Evolutionary conservation across 1,139 yeast genomes (phyloP).

Genomic region (Blastobotrys aristatus): DNA sequence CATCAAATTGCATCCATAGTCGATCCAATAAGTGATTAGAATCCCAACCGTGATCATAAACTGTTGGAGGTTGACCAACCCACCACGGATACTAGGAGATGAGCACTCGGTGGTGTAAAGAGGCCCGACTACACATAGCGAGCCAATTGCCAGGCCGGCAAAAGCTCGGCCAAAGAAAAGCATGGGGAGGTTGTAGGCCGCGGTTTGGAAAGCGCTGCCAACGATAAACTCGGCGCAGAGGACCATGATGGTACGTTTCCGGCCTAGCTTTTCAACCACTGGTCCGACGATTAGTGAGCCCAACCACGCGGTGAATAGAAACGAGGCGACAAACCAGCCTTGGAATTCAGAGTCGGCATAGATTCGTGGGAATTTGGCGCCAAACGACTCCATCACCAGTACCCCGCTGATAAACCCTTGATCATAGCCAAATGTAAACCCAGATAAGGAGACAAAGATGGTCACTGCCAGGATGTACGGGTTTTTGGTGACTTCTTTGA

Average conservation of each 20-base stretch:
- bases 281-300: constrained; percentile 34
- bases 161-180: constrained; percentile 56
- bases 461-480: constrained; percentile 22
- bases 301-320: constrained; percentile 19
- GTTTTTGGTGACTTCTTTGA: background rate
- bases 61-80: constrained; percentile 47
- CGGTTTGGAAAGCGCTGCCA: constrained; percentile 79
- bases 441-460: constrained; percentile 71
- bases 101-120: constrained; percentile 53
- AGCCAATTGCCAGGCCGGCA: constrained; percentile 56
- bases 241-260: constrained; percentile 52
- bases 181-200: constrained; percentile 71
- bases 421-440: constrained; percentile 92
- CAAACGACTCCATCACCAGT: constrained; percentile 39
- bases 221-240: constrained; percentile 70
- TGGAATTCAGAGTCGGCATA: constrained; percentile 74
- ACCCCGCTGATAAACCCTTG: constrained; percentile 61
- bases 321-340: constrained; percentile 81
- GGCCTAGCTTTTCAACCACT: constrained; percentile 56
- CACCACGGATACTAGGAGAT: constrained; percentile 50
- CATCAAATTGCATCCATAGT: constrained; percentile 54
- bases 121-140: constrained; percentile 55
- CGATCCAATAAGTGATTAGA: constrained; percentile 50
- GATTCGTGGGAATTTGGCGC: constrained; percentile 63
- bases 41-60: constrained; percentile 62